Evolutionary conservation across 768 basidiomycete genomes (phyloP).

Genomic region (Cyclocybe aegerita): DNA sequence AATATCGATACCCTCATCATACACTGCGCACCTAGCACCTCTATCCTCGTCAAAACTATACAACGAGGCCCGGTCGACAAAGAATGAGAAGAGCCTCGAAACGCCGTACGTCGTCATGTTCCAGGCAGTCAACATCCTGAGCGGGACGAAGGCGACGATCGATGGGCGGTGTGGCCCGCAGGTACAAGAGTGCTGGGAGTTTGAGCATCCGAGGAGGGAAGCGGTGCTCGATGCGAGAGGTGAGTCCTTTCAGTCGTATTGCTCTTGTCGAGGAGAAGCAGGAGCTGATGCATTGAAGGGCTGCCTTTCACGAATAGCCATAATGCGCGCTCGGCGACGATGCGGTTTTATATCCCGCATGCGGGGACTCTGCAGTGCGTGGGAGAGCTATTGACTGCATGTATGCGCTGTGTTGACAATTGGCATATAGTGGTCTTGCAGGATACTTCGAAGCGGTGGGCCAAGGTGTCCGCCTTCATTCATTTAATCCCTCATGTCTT

Average conservation of each 20-base stretch:
- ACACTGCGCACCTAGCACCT: conserved; percentile 93
- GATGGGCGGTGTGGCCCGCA: conserved; percentile 73
- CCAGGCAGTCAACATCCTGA: conserved; percentile 87
- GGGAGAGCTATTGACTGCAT: neutral
- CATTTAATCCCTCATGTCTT: neutral
- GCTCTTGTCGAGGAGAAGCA: conserved; percentile 1
- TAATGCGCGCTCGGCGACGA: conserved; percentile 83
- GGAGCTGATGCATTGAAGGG: conserved; percentile 41
- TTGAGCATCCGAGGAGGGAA: conserved; percentile 89
- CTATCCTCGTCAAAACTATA: conserved; percentile 92
- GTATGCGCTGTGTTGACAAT: conserved; percentile 2
- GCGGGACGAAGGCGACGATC: conserved; percentile 66
- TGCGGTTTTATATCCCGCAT: conserved; percentile 92
- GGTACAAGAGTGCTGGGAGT: conserved; percentile 97
- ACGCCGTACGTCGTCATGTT: conserved; percentile 99
- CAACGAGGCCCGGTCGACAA: conserved; percentile 71
- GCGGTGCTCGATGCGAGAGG: conserved; percentile 72
- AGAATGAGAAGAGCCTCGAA: conserved; percentile 74
- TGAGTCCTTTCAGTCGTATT: conserved; percentile 26
- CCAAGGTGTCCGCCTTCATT: neutral
- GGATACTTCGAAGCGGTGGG: conserved; percentile 92
- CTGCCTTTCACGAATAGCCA: conserved; percentile 94
- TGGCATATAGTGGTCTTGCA: conserved; percentile 64
- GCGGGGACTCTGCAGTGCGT: conserved; percentile 83
- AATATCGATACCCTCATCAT: conserved; percentile 95